These are phyloP conservation scores for Saprolegnia diclina DNA, from an alignment of 352 stramenopile genomes.

Conservation along the genomic window DNA sequence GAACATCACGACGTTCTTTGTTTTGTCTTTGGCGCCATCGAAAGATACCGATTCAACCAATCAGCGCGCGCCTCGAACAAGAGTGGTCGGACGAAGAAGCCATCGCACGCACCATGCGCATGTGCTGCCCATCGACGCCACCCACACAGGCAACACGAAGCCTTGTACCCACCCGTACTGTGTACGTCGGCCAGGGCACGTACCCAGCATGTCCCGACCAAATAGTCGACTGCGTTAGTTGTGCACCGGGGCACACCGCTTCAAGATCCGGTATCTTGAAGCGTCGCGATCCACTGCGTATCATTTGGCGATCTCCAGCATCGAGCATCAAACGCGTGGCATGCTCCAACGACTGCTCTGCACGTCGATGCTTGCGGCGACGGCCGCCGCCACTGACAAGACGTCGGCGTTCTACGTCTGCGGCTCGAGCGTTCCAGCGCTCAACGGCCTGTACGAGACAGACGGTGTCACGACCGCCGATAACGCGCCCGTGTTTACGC, in stretches of 20 bases:
- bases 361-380: background rate
- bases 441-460: constrained; percentile 57
- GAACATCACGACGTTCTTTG: background rate
- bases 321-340: too few species aligned
- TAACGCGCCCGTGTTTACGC: constrained; percentile 9
- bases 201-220: background rate
- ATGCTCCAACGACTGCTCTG: background rate
- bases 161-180: too few species aligned
- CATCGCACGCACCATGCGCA: too few species aligned
- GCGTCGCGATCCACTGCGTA: too few species aligned
- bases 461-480: constrained; percentile 20
- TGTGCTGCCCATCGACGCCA: too few species aligned
- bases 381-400: background rate
- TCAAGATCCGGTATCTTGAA: too few species aligned
- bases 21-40: background rate
- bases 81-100: background rate
- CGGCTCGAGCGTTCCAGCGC: constrained; percentile 35
- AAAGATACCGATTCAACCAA: background rate
- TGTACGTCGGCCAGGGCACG: too few species aligned
- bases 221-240: background rate
- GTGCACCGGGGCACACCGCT: background rate
- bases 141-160: too few species aligned
- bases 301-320: too few species aligned
- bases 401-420: constrained; percentile 47
- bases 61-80: background rate